Evolutionary conservation across 352 stramenopile species (phyloP), one percentile per base, ranked within the genome.

Genomic region (Globisporangium apiculatum): DNA sequence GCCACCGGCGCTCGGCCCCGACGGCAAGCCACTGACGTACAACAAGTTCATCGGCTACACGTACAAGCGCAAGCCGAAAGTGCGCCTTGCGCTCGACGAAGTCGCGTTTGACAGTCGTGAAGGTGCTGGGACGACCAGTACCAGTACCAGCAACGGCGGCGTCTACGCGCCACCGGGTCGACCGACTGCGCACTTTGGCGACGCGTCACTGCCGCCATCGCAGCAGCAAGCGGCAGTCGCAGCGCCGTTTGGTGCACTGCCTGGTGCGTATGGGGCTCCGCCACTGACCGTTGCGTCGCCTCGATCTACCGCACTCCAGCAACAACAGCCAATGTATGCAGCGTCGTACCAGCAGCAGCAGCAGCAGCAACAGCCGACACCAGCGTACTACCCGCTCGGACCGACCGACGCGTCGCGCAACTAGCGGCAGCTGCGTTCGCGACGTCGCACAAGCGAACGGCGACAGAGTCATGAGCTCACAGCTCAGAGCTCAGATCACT

Each of bases 41-140:
- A 95, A 95, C 69, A 95, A 95, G 67, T 95, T 95, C 51, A 94
- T 95, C 66, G 86, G 86, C n/a, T 95, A 95, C 72, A 95, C 86
- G 48, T 95, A 93, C 75, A 89, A 92, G 58, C 82, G 80, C n/a
- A 93, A 95, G 55, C 79, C 81, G 18, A 85, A 87, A 36, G 81
- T 95, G 51, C 85, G 85, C 2, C 70, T 93, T 61, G 78, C 83
- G 36, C 76, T 94, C 15, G 79, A 88, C 56, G 84, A 88, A 38
- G 77, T 86, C 24, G 67, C 86, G 35, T 89, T 90, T 59, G 82
- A 91, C 14, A 12, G 3, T 46, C 24, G 24, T 31, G 24, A 31
- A 31, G 24, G 24, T 31, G 24, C 24, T 31, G 24, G 24, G 24
- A 31, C 24, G 24, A 48, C 35, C 37, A 42, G 18, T 31, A 9